Conservation (phyloP, 2,329 filamentous ascomycete genomes). For the Lasiodiplodia theobromae region DNA sequence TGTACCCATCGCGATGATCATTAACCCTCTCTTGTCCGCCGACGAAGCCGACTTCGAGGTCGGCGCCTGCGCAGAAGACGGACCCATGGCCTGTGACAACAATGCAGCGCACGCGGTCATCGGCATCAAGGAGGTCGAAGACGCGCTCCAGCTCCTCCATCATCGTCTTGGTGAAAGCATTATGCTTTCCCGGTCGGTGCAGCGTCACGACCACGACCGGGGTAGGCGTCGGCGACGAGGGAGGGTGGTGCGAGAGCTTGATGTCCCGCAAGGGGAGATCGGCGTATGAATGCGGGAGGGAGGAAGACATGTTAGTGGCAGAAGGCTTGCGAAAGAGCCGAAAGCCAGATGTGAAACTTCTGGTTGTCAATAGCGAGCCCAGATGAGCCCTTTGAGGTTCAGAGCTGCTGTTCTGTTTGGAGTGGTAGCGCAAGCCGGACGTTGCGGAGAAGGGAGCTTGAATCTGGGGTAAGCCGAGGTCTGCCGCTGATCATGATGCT, state of each 20-base stretch:
- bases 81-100: conserved; percentile 61
- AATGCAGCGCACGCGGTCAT: conserved; percentile 62
- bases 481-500: conserved; percentile 1
- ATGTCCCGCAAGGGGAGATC: conserved; percentile 51
- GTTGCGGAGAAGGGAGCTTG: conserved; percentile 11
- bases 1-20: conserved; percentile 63
- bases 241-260: conserved; percentile 49
- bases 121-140: conserved; percentile 59
- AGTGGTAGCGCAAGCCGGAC: background rate
- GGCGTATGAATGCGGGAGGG: conserved; percentile 50
- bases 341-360: too few relatives aligned
- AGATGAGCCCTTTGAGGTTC: background rate
- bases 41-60: conserved; percentile 61
- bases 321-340: background rate
- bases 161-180: conserved; percentile 74
- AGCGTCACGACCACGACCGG: conserved; percentile 69
- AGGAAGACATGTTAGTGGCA: background rate
- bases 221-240: conserved; percentile 61
- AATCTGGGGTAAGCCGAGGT: conserved; percentile 27
- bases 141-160: conserved; percentile 65
- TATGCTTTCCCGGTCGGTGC: conserved; percentile 69
- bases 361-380: background rate
- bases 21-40: conserved; percentile 50
- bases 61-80: conserved; percentile 65
- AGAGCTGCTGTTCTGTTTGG: background rate